Conservation (phyloP, 345 rosid genomes). For the Melaleuca alternifolia region DNA sequence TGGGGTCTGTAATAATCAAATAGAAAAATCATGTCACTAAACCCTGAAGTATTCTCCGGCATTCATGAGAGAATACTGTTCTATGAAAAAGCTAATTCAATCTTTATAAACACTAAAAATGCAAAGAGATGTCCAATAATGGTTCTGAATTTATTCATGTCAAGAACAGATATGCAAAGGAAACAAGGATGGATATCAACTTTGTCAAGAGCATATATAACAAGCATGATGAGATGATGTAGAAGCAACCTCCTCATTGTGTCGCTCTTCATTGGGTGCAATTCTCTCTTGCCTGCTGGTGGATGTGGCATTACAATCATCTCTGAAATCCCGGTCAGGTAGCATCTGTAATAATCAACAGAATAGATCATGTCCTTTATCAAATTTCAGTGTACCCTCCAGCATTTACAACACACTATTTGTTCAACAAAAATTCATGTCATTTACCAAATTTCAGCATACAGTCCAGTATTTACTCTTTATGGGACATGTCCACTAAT, state of each 20-base stretch:
- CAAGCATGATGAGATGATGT: neutral
- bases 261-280: slow-evolving; percentile 9
- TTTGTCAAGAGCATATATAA: neutral
- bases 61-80: neutral
- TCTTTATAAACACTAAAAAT: neutral
- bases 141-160: neutral
- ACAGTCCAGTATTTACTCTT: neutral
- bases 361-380: neutral
- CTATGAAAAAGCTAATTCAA: neutral
- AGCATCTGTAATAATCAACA: neutral
- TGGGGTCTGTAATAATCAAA: neutral
- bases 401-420: neutral
- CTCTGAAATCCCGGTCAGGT: neutral
- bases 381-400: neutral
- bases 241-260: neutral
- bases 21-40: neutral
- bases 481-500: neutral
- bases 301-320: slow-evolving; percentile 4
- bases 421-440: neutral
- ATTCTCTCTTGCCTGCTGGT: slow-evolving; percentile 19
- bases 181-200: neutral
- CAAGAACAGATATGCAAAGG: neutral
- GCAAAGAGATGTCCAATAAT: neutral
- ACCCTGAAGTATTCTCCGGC: neutral
- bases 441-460: neutral